A percentile compares a stretch with the other conserved stretches of the same genome.
phyloP scores from a whole-genome alignment of 805 yeast species.

The Huiozyma sinensis region DNA sequence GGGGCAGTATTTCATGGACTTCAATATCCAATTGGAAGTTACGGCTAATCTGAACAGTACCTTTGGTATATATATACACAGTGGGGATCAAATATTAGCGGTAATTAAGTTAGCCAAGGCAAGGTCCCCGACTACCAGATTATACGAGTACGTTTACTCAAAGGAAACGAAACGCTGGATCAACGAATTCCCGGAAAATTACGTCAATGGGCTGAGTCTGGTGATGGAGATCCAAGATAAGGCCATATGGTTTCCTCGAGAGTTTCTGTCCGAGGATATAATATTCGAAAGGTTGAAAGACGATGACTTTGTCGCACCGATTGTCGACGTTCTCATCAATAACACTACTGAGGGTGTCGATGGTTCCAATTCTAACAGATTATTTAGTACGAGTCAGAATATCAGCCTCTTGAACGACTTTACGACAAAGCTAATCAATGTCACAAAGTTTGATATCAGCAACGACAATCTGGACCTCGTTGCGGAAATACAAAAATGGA shows the following conservation, averaged over 20 bases:
- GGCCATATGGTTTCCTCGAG: conserved; percentile 16
- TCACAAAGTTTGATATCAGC: conserved; percentile 21
- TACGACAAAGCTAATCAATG: conserved; percentile 17
- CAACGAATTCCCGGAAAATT: conserved; percentile 20
- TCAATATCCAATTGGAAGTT: conserved; percentile 8
- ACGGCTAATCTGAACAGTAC: conserved; percentile 19
- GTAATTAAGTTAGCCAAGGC: conserved; percentile 18
- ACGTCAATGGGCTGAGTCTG: conserved; percentile 19
- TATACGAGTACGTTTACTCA: conserved; percentile 21
- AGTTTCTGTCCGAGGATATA: conserved; percentile 1
- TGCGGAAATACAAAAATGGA: conserved; percentile 22
- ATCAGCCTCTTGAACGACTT: conserved; percentile 20
- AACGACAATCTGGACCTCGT: conserved; percentile 24
- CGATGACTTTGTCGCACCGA: conserved; percentile 10
- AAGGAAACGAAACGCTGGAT: conserved; percentile 17
- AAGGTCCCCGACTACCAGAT: conserved; percentile 13
- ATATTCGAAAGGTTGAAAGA: not conserved
- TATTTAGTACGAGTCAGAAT: not conserved
- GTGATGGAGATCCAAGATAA: conserved; percentile 16
- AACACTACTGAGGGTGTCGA: not conserved
- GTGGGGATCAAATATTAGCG: conserved; percentile 9
- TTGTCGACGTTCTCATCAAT: conserved; percentile 21
- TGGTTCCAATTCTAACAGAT: not conserved
- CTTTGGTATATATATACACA: conserved; percentile 23
- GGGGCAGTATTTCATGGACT: conserved; percentile 1